Evolutionary conservation across 352 stramenopile genomes (phyloP), one percentile per base, ranked within the genome.

Genomic region (Halophytophthora polymorphica): DNA sequence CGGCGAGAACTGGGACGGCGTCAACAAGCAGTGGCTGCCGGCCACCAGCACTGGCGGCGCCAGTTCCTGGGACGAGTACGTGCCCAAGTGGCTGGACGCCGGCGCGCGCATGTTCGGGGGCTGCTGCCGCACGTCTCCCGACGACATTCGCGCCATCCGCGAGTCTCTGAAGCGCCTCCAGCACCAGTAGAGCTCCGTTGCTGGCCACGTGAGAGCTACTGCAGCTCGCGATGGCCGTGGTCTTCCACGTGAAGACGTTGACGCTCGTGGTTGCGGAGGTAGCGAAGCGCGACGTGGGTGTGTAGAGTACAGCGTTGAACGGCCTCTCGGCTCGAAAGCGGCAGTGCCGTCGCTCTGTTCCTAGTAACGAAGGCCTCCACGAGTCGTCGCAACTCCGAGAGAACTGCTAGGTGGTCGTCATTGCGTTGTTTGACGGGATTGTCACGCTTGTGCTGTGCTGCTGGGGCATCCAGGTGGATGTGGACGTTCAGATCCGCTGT

Each of bases 21-120:
- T 80, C 17, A 70, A 77, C 45, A 91, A 90, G 49, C 55, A 69
- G 44, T 96, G 85, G 85, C 59, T 91, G 7, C 69, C 73, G 12
- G 71, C 61, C 19, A 67, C 73, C 19, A 69, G 44, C 14, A 55
- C 46, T 11, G 69, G 65, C 18, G 69, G 59, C 11, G 55, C 58
- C 4, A 73, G 54, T 34, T 80, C 74, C 1, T 92, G 83, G 75
- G 66, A 82, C 23, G 57, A 69, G 29, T 84, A 69, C 18, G 38
- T 78, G 10, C 66, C 69, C 21, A 78, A 79, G 56, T 95, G 84
- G 84, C 77, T 78, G 42, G 65, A 74, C 33, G 78, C 77, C 13
- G 84, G 82, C 25, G 84, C 79, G 17, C 74, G 76, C 31, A 77
- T 93, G 50, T 86, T 95, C 45, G 84, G 84, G 8, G 84, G 82